Evolutionary conservation across 768 basidiomycete genomes (phyloP).

Genomic region (Lentinula edodes): DNA sequence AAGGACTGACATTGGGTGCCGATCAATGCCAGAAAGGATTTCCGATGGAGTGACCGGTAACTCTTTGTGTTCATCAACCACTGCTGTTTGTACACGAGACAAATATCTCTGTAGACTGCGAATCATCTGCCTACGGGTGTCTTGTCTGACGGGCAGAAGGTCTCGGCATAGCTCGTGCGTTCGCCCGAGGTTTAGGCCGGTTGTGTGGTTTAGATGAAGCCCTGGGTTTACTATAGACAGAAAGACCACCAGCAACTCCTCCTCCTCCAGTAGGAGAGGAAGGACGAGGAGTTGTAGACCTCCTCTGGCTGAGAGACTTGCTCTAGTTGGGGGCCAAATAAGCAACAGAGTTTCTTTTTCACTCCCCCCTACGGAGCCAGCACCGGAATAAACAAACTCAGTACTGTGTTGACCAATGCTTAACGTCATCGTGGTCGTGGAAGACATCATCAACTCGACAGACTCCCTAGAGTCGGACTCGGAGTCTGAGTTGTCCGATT

Average conservation of each 20-base stretch:
- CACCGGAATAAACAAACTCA: not conserved
- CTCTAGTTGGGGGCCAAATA: not conserved
- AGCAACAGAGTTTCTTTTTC: not conserved
- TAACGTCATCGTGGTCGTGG: not conserved
- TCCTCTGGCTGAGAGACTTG: not conserved
- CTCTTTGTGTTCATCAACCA: too few relatives aligned
- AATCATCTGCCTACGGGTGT: too few relatives aligned
- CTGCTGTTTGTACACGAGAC: too few relatives aligned
- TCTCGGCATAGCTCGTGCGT: not conserved
- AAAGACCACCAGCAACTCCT: too few relatives aligned
- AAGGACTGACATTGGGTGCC: too few relatives aligned
- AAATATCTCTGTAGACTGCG: too few relatives aligned
- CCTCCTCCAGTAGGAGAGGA: not conserved
- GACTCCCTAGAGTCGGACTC: not conserved
- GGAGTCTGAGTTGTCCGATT: not conserved
- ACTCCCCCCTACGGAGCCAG: not conserved
- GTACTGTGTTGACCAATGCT: not conserved
- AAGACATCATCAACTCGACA: conserved; percentile 1
- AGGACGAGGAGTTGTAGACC: conserved; percentile 4
- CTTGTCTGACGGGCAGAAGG: not conserved
- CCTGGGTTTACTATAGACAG: not conserved
- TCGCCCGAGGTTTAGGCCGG: not conserved
- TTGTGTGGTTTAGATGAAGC: too few relatives aligned
- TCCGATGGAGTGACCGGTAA: too few relatives aligned
- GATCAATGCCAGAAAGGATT: too few relatives aligned